Conservation (phyloP, 257 asterid species). For the Solanum boliviense region DNA sequence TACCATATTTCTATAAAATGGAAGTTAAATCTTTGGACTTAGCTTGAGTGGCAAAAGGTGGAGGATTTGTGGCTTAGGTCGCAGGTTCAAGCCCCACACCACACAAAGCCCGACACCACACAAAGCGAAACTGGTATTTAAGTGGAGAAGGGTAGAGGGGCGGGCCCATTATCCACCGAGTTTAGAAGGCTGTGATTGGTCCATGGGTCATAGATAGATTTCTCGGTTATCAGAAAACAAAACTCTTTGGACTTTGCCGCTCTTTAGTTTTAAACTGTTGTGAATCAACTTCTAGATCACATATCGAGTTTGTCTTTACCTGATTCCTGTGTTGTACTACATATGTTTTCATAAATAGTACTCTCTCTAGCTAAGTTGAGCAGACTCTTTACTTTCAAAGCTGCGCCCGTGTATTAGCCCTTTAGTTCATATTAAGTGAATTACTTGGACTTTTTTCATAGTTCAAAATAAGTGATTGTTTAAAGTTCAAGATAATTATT, state of each 20-base stretch:
- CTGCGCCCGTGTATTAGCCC: neutral
- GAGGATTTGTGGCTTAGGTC: neutral
- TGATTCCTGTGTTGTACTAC: neutral
- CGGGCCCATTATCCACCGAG: accelerated
- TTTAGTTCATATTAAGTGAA: neutral
- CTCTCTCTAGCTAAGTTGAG: neutral
- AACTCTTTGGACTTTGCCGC: neutral
- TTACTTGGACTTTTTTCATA: neutral
- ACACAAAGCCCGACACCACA: neutral
- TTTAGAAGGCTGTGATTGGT: neutral
- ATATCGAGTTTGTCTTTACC: neutral
- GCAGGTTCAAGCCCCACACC: neutral
- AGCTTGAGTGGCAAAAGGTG: too few relatives aligned
- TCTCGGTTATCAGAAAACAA: neutral
- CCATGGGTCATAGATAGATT: accelerated
- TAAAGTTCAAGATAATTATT: neutral
- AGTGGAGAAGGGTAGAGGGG: neutral
- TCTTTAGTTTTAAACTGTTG: neutral
- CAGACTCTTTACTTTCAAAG: neutral
- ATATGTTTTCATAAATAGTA: neutral
- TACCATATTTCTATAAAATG: accelerated
- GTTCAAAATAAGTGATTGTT: neutral
- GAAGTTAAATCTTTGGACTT: neutral
- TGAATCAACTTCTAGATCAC: neutral
- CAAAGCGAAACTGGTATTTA: too few relatives aligned